Conservation (phyloP, 2,329 filamentous ascomycete genomes). For the Fusarium albidum region DNA sequence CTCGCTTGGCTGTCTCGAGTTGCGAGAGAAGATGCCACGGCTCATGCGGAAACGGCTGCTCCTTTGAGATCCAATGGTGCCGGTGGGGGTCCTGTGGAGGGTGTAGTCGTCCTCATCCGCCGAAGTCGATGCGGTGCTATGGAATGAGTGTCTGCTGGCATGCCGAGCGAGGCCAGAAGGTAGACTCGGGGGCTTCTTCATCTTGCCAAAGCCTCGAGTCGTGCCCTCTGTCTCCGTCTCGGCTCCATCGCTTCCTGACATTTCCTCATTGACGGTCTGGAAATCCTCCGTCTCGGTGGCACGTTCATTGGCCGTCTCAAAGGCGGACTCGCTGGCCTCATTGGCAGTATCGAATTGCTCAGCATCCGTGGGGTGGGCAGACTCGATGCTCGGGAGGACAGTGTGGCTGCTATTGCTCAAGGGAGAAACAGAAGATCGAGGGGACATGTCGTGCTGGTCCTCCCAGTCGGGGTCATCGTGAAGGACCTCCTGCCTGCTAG, state of each 20-base stretch:
- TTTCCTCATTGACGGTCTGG: slow-evolving; percentile 88
- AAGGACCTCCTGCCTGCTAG: slow-evolving; percentile 79
- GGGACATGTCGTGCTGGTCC: slow-evolving; percentile 65
- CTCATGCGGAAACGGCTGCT: slow-evolving; percentile 74
- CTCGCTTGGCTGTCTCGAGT: slow-evolving; percentile 68
- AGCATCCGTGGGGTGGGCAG: slow-evolving; percentile 52
- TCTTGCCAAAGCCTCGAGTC: slow-evolving; percentile 52
- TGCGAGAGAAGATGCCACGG: slow-evolving; percentile 66
- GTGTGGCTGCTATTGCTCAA: slow-evolving; percentile 31
- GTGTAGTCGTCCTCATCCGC: slow-evolving; percentile 72
- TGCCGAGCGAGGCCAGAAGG: slow-evolving; percentile 50
- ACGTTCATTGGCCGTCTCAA: slow-evolving; percentile 78
- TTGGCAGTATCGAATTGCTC: slow-evolving; percentile 85
- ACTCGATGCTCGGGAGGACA: slow-evolving; percentile 21
- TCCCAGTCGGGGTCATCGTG: slow-evolving; percentile 90
- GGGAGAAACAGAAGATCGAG: slow-evolving; percentile 34
- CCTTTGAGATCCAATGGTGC: slow-evolving; percentile 68
- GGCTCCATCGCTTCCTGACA: slow-evolving; percentile 77
- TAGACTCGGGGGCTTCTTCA: slow-evolving; percentile 53
- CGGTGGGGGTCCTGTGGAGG: slow-evolving; percentile 68
- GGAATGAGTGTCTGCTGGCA: slow-evolving; percentile 71
- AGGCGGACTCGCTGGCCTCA: slow-evolving; percentile 73
- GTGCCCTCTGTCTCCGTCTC: slow-evolving; percentile 90
- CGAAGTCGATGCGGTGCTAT: slow-evolving; percentile 90
- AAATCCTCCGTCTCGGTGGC: slow-evolving; percentile 93